phyloP scores from a whole-genome alignment of 2,329 filamentous ascomycete genomes.

The Fusarium haematococcum region DNA sequence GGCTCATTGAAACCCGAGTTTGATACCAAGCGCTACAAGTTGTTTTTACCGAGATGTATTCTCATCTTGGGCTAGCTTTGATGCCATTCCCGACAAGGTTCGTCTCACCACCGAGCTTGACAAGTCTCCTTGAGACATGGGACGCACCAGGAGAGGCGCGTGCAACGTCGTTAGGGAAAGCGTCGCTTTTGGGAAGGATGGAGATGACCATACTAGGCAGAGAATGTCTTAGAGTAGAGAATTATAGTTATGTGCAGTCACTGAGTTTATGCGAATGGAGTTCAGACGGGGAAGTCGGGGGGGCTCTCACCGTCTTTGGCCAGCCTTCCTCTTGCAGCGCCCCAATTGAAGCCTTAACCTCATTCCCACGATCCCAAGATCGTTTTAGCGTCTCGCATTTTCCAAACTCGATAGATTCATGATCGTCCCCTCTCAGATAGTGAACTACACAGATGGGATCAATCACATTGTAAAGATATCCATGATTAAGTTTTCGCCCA shows the following conservation, averaged over 20 bases:
- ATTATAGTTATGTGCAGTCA: neutral
- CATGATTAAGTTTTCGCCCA: neutral
- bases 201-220: neutral
- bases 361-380: too few relatives aligned
- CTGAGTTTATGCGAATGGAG: neutral
- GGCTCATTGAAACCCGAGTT: neutral
- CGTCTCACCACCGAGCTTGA: constrained; percentile 25
- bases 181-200: neutral
- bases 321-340: neutral
- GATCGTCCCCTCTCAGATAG: neutral
- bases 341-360: neutral
- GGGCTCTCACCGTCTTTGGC: neutral
- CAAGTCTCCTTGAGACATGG: constrained; percentile 29
- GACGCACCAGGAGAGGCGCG: constrained; percentile 22
- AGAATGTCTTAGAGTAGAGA: neutral
- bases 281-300: neutral
- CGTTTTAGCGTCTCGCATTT: neutral
- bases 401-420: too few relatives aligned
- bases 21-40: constrained; percentile 6
- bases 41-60: neutral
- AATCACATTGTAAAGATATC: neutral
- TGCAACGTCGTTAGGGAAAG: neutral
- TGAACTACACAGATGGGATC: neutral
- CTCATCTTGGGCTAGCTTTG: constrained; percentile 7
- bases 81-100: constrained; percentile 11